These are phyloP conservation scores for Neobulgaria alba DNA, from an alignment of 2,329 filamentous ascomycete genomes.

Conservation along the genomic window DNA sequence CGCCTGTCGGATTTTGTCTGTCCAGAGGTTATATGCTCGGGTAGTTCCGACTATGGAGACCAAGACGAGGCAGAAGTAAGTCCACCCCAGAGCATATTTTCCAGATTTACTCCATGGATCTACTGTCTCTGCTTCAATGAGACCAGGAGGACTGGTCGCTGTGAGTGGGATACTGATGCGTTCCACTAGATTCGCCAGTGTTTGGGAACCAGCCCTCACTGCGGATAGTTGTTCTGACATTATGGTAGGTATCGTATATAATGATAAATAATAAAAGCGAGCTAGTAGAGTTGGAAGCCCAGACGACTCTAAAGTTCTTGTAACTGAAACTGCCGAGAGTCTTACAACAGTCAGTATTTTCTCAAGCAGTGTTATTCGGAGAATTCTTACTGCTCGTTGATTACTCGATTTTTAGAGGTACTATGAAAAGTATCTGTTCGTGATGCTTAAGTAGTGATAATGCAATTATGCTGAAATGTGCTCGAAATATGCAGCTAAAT, in stretches of 20 bases:
- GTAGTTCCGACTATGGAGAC: constrained; percentile 58
- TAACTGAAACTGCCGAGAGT: constrained; percentile 1
- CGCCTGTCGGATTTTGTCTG: constrained; percentile 85
- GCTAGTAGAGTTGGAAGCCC: constrained; percentile 2
- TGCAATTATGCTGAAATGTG: constrained; percentile 12
- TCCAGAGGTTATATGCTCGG: constrained; percentile 81
- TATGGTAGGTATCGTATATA: not conserved
- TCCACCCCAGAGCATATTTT: constrained; percentile 82
- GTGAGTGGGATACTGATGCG: constrained; percentile 54
- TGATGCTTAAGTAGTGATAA: constrained; percentile 5
- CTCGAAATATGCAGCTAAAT: constrained; percentile 9
- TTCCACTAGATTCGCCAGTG: constrained; percentile 24
- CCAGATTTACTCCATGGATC: constrained; percentile 77
- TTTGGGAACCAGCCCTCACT: constrained; percentile 20
- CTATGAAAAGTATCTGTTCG: too few relatives aligned
- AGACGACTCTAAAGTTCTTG: not conserved
- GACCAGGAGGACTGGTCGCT: constrained; percentile 49
- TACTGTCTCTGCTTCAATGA: constrained; percentile 52
- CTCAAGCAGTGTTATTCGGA: not conserved
- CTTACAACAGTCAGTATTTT: constrained; percentile 9
- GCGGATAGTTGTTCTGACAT: constrained; percentile 10
- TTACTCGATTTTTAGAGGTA: too few relatives aligned
- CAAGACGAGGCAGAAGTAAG: constrained; percentile 74
- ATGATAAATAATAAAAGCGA: not conserved
- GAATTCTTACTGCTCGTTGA: not conserved